phyloP scores from a whole-genome alignment of 176 grass and related monocot genomes.

The Urochloa ruziziensis region DNA sequence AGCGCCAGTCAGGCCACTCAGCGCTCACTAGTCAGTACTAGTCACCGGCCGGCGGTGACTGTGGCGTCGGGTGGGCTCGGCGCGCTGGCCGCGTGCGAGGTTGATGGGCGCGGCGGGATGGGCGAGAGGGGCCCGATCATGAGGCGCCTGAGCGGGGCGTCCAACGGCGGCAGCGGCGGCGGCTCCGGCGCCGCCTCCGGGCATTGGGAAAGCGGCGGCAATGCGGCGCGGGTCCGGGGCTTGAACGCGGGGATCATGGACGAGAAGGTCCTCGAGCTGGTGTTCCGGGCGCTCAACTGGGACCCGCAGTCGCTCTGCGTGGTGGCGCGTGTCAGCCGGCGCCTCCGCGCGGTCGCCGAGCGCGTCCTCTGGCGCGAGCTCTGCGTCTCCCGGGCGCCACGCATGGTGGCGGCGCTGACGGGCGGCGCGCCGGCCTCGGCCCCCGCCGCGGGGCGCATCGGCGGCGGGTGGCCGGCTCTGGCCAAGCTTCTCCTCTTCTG shows the following conservation, averaged over 20 bases:
- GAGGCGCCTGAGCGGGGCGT: conserved; percentile 22
- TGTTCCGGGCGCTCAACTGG: conserved; percentile 62
- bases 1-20: not conserved
- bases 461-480: conserved; percentile 72
- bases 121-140: conserved; percentile 2
- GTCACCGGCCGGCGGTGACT: not conserved
- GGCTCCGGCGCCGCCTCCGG: not conserved
- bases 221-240: conserved; percentile 12
- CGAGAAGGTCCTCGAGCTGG: conserved; percentile 57
- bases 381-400: conserved; percentile 59
- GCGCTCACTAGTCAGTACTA: not conserved
- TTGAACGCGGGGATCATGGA: conserved; percentile 65
- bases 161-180: not conserved
- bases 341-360: conserved; percentile 57
- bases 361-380: conserved; percentile 72
- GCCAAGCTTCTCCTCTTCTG: conserved; percentile 74
- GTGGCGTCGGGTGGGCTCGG: not conserved
- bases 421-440: not conserved
- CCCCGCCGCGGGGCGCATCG: conserved; percentile 24
- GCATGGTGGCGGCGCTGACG: conserved; percentile 58
- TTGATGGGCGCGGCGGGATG: conserved; percentile 24
- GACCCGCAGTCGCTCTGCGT: conserved; percentile 55
- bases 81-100: not conserved
- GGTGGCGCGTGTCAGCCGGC: conserved; percentile 56
- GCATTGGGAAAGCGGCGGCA: conserved; percentile 2